Evolutionary conservation across 805 yeast genomes (phyloP).

Genomic region (Candida gorgasii): DNA sequence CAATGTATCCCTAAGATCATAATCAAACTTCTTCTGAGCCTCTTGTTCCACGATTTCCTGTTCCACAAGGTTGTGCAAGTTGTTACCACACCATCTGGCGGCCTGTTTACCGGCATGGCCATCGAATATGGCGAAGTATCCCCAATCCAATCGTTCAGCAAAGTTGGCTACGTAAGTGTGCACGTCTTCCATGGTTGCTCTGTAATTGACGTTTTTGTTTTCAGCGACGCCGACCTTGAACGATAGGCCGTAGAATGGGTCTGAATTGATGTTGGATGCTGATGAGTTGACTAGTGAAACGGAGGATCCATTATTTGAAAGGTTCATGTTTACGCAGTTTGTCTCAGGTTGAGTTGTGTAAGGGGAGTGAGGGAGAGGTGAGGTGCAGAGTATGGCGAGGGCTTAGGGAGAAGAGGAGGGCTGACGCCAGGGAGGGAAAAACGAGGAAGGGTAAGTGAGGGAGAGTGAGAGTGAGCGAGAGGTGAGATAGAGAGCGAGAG

Average conservation of each 20-base stretch:
- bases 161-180: conserved; percentile 91
- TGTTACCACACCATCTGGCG: conserved; percentile 93
- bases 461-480: not conserved
- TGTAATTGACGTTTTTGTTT: conserved; percentile 74
- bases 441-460: not conserved
- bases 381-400: not conserved
- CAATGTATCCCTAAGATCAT: conserved; percentile 57
- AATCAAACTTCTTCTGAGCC: not conserved
- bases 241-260: conserved; percentile 59
- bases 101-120: conserved; percentile 96
- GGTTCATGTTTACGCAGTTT: not conserved
- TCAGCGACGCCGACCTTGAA: conserved; percentile 92
- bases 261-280: conserved; percentile 19
- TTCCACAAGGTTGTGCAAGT: conserved; percentile 70
- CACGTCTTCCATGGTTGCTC: conserved; percentile 94
- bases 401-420: not conserved
- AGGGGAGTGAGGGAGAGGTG: too few species aligned
- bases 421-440: not conserved
- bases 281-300: conserved; percentile 17
- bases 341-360: too few species aligned
- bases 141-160: conserved; percentile 90
- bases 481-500: not conserved
- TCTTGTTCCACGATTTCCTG: conserved; percentile 44
- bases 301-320: conserved; percentile 13
- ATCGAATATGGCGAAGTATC: conserved; percentile 92